Conservation (phyloP, 768 basidiomycete genomes). For the Clitopilus hobsonii region DNA sequence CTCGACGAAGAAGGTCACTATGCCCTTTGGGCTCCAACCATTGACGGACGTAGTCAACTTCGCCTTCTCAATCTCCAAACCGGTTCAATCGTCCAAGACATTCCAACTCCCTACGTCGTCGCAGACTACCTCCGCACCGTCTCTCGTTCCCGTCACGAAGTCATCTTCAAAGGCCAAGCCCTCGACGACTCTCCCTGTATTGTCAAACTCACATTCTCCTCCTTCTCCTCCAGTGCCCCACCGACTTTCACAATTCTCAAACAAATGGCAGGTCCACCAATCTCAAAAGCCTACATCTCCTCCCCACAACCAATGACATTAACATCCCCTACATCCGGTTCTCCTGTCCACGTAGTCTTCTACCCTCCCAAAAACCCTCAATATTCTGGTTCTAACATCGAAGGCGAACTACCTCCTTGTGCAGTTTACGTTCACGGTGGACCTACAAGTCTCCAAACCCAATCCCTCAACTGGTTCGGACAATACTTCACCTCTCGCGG, state of each 20-base stretch:
- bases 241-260: constrained; percentile 16
- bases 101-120: constrained; percentile 38
- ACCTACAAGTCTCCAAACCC: constrained; percentile 48
- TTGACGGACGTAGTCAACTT: constrained; percentile 35
- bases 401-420: constrained; percentile 62
- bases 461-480: constrained; percentile 46
- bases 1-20: constrained; percentile 29
- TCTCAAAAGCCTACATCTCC: constrained; percentile 37
- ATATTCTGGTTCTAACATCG: constrained; percentile 42
- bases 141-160: constrained; percentile 19
- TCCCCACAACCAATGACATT: constrained; percentile 44
- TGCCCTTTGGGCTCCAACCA: constrained; percentile 33
- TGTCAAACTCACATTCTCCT: constrained; percentile 28
- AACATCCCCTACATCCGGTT: constrained; percentile 21
- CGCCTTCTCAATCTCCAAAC: constrained; percentile 32
- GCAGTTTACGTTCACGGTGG: constrained; percentile 69
- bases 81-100: constrained; percentile 19
- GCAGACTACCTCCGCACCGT: constrained; percentile 31
- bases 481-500: constrained; percentile 70
- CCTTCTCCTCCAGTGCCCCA: constrained; percentile 11
- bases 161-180: constrained; percentile 41
- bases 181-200: constrained; percentile 31
- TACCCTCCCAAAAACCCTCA: constrained; percentile 64
- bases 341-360: constrained; percentile 56
- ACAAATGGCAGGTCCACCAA: constrained; percentile 12